Evolutionary conservation across 495 filamentous ascomycete species (phyloP), one percentile per base, ranked within the genome.

Genomic region (Aspergillus panamensis): DNA sequence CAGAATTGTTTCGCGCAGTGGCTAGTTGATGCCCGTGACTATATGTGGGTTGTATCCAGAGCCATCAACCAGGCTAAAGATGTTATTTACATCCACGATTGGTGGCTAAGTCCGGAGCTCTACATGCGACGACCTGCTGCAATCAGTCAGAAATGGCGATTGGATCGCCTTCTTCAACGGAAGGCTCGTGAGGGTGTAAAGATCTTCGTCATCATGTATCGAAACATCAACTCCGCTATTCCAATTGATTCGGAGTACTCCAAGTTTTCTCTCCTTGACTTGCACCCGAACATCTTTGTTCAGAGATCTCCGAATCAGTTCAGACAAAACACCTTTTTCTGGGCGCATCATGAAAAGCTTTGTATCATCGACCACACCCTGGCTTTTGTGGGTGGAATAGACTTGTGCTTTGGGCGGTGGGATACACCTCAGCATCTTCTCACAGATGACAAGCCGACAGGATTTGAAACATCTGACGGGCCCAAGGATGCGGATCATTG

Each of bases 311-410:
- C 94, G 1, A 97, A 99, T 62, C 94, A 99, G 69, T 91, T 96
- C 70, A 87, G 94, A 57, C 96, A 99, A 75, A 96, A 96, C 59
- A 96, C 95, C n/a, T 99, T 99, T 74, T 99, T 97, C 77, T 99
- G 94, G 82, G 94, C 94, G 21, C 94, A 99, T 67, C 94, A 99
- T 69, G 94, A 99, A 70, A 99, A 99, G 67, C 81, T 99, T 10
- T 90, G 90, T 62, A 85, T 99, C 47, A 88, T 99, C 30, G 94
- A 99, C 68, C 93, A 99, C 68, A 94, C 91, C 37, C 81, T 99
- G 48, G 94, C 94, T 30, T 99, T 99, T 65, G 85, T 97, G 44
- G 94, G 94, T 51, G 94, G 94, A 13, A 91, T 99, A 57, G 94
- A 99, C 79, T 80, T 99, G 16, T 99, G 94, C 72, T 97, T 97